Conservation (phyloP, 1,284 basidiomycete species). For the Leccinum fuscescens region DNA sequence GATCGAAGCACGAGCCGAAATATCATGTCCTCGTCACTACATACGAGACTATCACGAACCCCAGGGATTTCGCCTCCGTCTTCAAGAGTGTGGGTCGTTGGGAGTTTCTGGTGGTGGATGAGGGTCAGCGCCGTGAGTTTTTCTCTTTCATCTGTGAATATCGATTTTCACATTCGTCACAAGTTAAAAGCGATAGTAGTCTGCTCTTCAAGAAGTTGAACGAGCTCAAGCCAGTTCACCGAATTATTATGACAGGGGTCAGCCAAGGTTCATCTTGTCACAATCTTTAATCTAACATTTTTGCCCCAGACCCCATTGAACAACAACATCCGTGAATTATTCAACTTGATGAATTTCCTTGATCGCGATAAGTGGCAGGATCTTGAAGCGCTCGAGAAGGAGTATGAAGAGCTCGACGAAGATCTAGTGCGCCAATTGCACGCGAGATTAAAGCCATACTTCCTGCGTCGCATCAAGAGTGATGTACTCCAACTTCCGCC, state of each 20-base stretch:
- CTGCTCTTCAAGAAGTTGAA: slow-evolving; percentile 83
- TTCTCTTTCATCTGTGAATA: not conserved
- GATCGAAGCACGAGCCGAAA: slow-evolving; percentile 52
- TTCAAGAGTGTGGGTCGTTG: slow-evolving; percentile 85
- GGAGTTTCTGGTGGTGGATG: slow-evolving; percentile 91
- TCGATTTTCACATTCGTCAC: slow-evolving; percentile 7
- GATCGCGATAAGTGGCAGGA: slow-evolving; percentile 76
- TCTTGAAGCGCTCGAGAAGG: slow-evolving; percentile 66
- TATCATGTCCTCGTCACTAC: slow-evolving; percentile 88
- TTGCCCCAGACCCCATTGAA: slow-evolving; percentile 82
- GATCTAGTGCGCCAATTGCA: slow-evolving; percentile 77
- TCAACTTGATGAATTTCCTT: slow-evolving; percentile 94
- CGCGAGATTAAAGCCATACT: slow-evolving; percentile 80
- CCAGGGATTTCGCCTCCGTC: slow-evolving; percentile 65
- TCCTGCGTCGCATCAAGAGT: slow-evolving; percentile 89
- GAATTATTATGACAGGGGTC: slow-evolving; percentile 89
- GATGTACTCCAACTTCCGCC: slow-evolving; percentile 95
- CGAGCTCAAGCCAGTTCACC: slow-evolving; percentile 63
- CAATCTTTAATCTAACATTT: slow-evolving; percentile 1
- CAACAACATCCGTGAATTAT: slow-evolving; percentile 93
- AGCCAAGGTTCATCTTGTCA: slow-evolving; percentile 21
- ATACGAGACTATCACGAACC: slow-evolving; percentile 74
- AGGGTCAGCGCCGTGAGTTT: slow-evolving; percentile 83
- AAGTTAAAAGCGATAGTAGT: slow-evolving; percentile 81
- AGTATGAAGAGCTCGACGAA: slow-evolving; percentile 75